Percentiles rank a stretch among this genome's conserved stretches.
These are phyloP conservation scores for Paxillus ammoniavirescens DNA, from an alignment of 768 basidiomycete species.

Conservation along the genomic window DNA sequence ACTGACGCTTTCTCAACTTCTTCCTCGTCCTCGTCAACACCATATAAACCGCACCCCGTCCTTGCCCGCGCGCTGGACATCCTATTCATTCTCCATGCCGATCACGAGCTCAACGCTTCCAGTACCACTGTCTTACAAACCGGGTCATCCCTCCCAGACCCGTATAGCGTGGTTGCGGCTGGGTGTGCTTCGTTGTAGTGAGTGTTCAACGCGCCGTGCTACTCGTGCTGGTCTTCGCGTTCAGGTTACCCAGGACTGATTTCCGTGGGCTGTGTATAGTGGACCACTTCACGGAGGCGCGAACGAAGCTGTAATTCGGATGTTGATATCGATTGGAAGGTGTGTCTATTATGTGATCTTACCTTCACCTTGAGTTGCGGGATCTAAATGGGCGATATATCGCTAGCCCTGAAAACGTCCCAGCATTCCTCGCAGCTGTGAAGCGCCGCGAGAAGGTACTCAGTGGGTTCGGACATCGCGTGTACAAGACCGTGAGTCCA, in stretches of 20 bases:
- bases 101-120: constrained; percentile 88
- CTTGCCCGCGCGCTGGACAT: constrained; percentile 86
- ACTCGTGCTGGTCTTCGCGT: not conserved
- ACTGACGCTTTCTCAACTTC: constrained; percentile 37
- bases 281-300: constrained; percentile 63
- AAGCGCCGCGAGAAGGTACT: constrained; percentile 87
- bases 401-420: constrained; percentile 75
- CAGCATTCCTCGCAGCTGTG: constrained; percentile 81
- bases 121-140: constrained; percentile 87
- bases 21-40: constrained; percentile 41
- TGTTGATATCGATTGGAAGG: constrained; percentile 87
- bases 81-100: constrained; percentile 84
- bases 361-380: not conserved
- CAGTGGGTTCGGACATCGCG: constrained; percentile 86
- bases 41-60: constrained; percentile 77
- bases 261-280: constrained; percentile 2
- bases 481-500: constrained; percentile 68
- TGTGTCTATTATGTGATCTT: constrained; percentile 31
- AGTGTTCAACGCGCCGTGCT: constrained; percentile 28
- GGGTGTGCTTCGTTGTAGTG: constrained; percentile 88
- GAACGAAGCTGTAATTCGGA: constrained; percentile 92
- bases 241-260: not conserved
- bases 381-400: not conserved
- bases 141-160: constrained; percentile 86
- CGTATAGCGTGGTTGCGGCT: constrained; percentile 85